Base-by-base conservation (phyloP, 805 yeast genomes). In the Torulaspora gathmanii region DNA sequence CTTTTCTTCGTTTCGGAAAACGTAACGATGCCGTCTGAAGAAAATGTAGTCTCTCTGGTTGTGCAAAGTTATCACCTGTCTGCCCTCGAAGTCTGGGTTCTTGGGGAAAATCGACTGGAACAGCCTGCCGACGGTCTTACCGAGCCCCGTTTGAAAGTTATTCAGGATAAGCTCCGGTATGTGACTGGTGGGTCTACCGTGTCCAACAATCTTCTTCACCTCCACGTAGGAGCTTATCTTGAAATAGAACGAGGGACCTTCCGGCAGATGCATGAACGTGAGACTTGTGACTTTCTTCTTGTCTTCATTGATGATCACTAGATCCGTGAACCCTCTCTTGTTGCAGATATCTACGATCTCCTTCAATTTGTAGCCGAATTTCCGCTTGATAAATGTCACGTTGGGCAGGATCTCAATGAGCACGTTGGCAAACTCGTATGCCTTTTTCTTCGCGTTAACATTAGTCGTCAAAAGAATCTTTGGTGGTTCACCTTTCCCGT, bases 11-110 rank as follows among this genome's bases (percentile, higher is more conserved):
- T 88, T 86, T 60, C 79, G 76, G 70, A 93, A 93, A 1, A 88
- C 72, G 58, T 93, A 93, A 58, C 99, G 78, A 63, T 93, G 99
- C 69, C 97, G 80, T 70, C 99, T 78, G 74, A 93, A 91, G 59
- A 93, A 93, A 34, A 93, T 86, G 64, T 76, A 93, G 65, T 93
- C 99, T 72, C 99, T 77, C 65, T 93, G 99, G 64, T 93, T 93
- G 65, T 93, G 99, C 61, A 93, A 69, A 0, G 99, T 93, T 23
- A 93, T 83, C 36, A 88, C 99, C 64, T 93, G 97, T 58, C 99
- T 78, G 23, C 99, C 99, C 64, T 86, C 85, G 56, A 93, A 79
- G 61, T 93, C 97, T 1, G 99, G 99, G 49, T 78, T 77, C 49
- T 86, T 90, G 8, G 99, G 99, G 68, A 91, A 88, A 33, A 93